Percentiles rank a stretch among this genome's conserved stretches.
phyloP scores from a whole-genome alignment of 2,329 filamentous ascomycete species.

The Fusarium buharicum region DNA sequence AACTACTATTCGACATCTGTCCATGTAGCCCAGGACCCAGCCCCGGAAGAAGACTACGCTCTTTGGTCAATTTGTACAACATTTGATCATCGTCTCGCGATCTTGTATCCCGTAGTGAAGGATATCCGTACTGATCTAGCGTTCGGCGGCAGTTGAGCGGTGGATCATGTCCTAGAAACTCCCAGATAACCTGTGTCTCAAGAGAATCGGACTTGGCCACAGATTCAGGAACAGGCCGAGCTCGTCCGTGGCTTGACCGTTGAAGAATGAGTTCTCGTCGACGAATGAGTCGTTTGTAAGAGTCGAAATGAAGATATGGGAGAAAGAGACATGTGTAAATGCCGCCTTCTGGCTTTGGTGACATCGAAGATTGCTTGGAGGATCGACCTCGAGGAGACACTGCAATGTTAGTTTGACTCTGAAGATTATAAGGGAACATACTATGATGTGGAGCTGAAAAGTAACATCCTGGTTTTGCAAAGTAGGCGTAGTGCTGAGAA shows the following conservation, averaged over 20 bases:
- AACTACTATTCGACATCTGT: constrained; percentile 47
- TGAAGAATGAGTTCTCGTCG: constrained; percentile 65
- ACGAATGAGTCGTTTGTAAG: constrained; percentile 66
- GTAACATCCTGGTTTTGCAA: constrained; percentile 60
- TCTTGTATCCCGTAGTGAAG: constrained; percentile 68
- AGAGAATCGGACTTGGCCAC: constrained; percentile 65
- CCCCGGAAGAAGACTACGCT: constrained; percentile 47
- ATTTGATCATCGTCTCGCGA: constrained; percentile 73
- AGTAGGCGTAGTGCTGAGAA: constrained; percentile 61
- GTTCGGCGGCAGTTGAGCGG: constrained; percentile 71
- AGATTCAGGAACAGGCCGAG: constrained; percentile 64
- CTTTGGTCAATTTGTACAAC: constrained; percentile 72
- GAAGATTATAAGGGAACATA: constrained; percentile 28
- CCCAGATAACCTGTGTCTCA: constrained; percentile 70
- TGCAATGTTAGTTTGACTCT: constrained; percentile 15
- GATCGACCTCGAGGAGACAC: constrained; percentile 52
- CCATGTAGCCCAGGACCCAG: constrained; percentile 42
- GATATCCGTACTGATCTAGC: constrained; percentile 72
- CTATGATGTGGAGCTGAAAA: constrained; percentile 55
- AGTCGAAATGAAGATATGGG: constrained; percentile 73
- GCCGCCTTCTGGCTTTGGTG: constrained; percentile 46
- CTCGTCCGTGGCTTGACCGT: constrained; percentile 63
- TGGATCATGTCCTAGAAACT: constrained; percentile 69
- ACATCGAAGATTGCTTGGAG: constrained; percentile 44
- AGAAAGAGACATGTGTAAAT: constrained; percentile 63